Percentiles rank a stretch among this genome's conserved stretches.
Conservation (phyloP, 345 rosid species). For the Eucalyptus sp. region DNA sequence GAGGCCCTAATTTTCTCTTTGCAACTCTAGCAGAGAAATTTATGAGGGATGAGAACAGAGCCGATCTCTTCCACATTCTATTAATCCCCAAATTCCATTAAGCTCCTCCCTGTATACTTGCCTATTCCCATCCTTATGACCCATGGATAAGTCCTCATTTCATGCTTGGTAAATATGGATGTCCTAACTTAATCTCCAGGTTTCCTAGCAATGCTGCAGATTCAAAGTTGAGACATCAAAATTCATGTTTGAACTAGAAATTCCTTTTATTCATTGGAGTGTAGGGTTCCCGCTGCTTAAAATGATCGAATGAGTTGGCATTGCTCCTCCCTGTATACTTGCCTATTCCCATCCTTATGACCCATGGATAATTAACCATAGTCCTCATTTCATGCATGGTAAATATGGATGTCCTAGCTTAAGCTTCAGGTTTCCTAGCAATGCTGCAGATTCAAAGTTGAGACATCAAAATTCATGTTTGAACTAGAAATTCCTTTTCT, state of each 20-base stretch:
- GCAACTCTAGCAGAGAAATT: not conserved
- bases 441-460: not conserved
- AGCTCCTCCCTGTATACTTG: not conserved
- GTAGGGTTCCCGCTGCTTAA: not conserved
- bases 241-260: not conserved
- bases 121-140: not conserved
- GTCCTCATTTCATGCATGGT: not conserved
- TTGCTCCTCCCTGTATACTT: not conserved
- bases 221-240: not conserved
- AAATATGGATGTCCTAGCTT: not conserved
- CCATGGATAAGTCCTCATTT: not conserved
- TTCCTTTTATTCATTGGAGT: not conserved
- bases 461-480: not conserved
- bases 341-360: not conserved
- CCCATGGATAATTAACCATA: not conserved
- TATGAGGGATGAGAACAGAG: not conserved
- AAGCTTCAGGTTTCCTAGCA: not conserved
- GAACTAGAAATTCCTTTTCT: not conserved
- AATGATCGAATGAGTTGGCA: not conserved
- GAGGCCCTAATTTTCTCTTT: not conserved
- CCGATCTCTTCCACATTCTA: not conserved
- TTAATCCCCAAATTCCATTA: not conserved
- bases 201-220: not conserved
- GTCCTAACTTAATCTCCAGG: not conserved
- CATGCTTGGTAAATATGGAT: not conserved